Evolutionary conservation across 768 basidiomycete species (phyloP).

Genomic region (Hortiboletus flavorubellus): DNA sequence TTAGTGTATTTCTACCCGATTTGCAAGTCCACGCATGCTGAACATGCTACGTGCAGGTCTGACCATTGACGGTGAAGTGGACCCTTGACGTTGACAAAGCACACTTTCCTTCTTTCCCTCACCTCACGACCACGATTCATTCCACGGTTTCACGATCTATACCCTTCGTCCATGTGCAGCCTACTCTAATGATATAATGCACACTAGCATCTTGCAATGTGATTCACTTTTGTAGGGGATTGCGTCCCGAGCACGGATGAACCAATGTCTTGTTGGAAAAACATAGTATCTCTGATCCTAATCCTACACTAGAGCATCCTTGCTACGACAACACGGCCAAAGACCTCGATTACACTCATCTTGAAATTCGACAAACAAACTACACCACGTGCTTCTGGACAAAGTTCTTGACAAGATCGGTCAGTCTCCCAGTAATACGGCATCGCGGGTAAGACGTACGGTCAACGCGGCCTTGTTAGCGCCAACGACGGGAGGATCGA

Average conservation of each 20-base stretch:
- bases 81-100: background rate
- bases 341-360: background rate
- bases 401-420: background rate
- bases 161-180: constrained; percentile 27
- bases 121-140: constrained; percentile 20
- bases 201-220: constrained; percentile 25
- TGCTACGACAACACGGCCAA: background rate
- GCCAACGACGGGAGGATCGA: background rate
- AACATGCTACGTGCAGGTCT: constrained; percentile 17
- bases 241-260: background rate
- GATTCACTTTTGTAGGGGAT: background rate
- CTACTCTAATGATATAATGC: constrained; percentile 27
- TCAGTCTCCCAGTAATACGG: background rate
- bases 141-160: constrained; percentile 21
- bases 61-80: constrained; percentile 2
- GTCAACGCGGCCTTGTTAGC: background rate
- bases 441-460: constrained; percentile 4
- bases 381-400: background rate
- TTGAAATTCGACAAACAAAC: no score
- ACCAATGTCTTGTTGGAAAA: background rate
- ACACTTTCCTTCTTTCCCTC: constrained; percentile 6
- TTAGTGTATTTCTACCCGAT: constrained; percentile 33
- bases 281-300: background rate
- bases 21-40: background rate
- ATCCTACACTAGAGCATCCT: background rate